Base-by-base conservation (phyloP, 2,329 filamentous ascomycete genomes). In the Talaromyces sp. region DNA sequence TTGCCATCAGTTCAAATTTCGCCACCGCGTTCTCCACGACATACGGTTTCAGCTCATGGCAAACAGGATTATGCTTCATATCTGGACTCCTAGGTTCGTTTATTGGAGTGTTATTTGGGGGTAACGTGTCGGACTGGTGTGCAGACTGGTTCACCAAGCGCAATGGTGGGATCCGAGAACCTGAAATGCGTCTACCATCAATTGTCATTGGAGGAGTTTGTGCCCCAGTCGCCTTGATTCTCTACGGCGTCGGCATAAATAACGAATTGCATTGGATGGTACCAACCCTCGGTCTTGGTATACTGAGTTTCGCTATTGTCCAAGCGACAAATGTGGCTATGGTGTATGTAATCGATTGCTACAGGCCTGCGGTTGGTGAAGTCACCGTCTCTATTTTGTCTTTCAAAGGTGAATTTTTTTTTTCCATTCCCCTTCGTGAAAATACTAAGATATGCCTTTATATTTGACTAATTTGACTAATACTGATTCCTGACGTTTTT, bases 321-420 rank as follows among this genome's bases (percentile, higher is more conserved):
- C 83, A 85, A 66, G 81, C 78, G 2, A 85, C 81, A 5, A 86
- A 84, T 60, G 76, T 87, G 7, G 79, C 79, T 7, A 73, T 87
- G 2, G 83, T 85, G 4, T 86, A 87, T 67, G 79, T 79, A 5
- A 84, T 87, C 61, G 85, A 87, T 66, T 75, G 78, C 3, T 87
- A 86, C 68, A 78, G 84, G 0, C 84, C 84, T 0, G 77, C 86
- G 36, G 82, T 83, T 3, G 84, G 83, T 7, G 85, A 87, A 68
- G 74, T 84, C 10, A 80, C 80, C 3, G 52, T 87, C 23, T 78
- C 83, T 0, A 78, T 83, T 28, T 74, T 84, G 64, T 82, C 78
- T 0, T 86, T 86, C 68, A 86, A 86, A 71, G 81, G 52, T 55
- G 31, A 55, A 30, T 8, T n/a, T 18, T 9, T 28, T 16, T 31